Conservation (phyloP, 108 stramenopile genomes). For the Fistulifera pelliculosa region DNA sequence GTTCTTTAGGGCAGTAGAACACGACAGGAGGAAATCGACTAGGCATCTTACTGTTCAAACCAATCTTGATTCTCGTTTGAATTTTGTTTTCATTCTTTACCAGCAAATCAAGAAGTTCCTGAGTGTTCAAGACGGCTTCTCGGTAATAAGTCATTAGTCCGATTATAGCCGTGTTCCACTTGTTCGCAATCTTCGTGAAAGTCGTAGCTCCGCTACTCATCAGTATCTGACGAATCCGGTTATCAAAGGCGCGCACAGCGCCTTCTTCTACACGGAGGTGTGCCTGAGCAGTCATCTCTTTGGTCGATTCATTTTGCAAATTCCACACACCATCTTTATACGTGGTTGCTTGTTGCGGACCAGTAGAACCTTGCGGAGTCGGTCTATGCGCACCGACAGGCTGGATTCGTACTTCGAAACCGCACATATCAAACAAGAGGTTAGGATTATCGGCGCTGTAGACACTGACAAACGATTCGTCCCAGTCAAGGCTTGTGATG, state of each 20-base stretch:
- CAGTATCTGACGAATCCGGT: slow-evolving; percentile 95
- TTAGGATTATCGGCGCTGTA: slow-evolving; percentile 99
- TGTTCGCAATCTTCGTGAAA: slow-evolving; percentile 99
- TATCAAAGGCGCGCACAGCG: slow-evolving; percentile 92
- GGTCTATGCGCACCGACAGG: slow-evolving; percentile 79
- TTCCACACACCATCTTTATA: slow-evolving; percentile 99
- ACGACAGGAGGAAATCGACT: slow-evolving; percentile 88
- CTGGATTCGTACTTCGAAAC: slow-evolving; percentile 96
- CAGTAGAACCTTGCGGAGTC: slow-evolving; percentile 1
- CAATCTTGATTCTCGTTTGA: slow-evolving; percentile 99
- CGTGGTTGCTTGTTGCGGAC: slow-evolving; percentile 23
- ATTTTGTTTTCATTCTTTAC: slow-evolving; percentile 99
- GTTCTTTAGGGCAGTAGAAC: slow-evolving; percentile 94
- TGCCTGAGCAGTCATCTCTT: slow-evolving; percentile 98
- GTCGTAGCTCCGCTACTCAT: slow-evolving; percentile 98
- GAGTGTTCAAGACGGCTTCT: slow-evolving; percentile 98
- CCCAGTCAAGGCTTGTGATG: slow-evolving; percentile 96
- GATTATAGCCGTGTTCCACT: slow-evolving; percentile 97
- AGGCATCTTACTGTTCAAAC: slow-evolving; percentile 99
- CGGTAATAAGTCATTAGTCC: slow-evolving; percentile 98
- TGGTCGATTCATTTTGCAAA: slow-evolving; percentile 97
- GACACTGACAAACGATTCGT: slow-evolving; percentile 95
- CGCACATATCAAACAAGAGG: slow-evolving; percentile 97
- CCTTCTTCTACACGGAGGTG: slow-evolving; percentile 91
- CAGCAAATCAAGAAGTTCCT: slow-evolving; percentile 93